Evolutionary conservation across 1,139 yeast species (phyloP).

Genomic region (Nakaseomyces bracarensis): DNA sequence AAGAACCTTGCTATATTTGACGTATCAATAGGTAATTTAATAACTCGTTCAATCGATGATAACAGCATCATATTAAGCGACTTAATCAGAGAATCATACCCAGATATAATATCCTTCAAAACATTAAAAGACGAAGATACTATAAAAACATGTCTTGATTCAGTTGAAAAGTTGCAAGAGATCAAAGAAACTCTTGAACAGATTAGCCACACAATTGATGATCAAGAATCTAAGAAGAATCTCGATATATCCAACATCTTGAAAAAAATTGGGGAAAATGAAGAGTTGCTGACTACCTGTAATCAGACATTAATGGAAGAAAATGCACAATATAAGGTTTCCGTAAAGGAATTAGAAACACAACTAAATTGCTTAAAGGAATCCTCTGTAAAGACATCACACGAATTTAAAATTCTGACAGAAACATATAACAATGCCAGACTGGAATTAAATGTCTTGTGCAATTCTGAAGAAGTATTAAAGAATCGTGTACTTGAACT

Average conservation of each 20-base stretch:
- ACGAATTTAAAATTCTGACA: not conserved
- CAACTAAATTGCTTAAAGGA: slow-evolving; percentile 3
- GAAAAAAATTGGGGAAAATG: slow-evolving; percentile 8
- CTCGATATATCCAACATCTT: slow-evolving; percentile 2
- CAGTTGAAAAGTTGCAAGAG: slow-evolving; percentile 8
- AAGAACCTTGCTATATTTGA: not conserved
- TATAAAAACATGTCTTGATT: not conserved
- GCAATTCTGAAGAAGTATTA: slow-evolving; percentile 6
- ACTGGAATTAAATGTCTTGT: slow-evolving; percentile 3
- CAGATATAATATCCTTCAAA: not conserved
- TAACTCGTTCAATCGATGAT: not conserved
- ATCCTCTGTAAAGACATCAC: not conserved
- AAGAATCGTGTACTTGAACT: not conserved
- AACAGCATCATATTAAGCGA: not conserved
- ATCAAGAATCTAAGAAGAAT: slow-evolving; percentile 2
- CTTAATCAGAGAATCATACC: not conserved
- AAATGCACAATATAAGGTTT: not conserved
- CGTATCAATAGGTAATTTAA: not conserved
- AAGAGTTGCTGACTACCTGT: slow-evolving; percentile 4
- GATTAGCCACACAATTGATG: slow-evolving; percentile 6
- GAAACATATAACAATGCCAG: not conserved
- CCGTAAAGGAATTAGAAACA: slow-evolving; percentile 8
- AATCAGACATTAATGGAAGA: slow-evolving; percentile 11
- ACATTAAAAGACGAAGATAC: not conserved
- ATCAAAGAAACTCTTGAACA: slow-evolving; percentile 8